Percentiles rank a stretch among this genome's conserved stretches.
Evolutionary conservation across 768 basidiomycete species (phyloP).

Genomic region (Lactarius quietus): DNA sequence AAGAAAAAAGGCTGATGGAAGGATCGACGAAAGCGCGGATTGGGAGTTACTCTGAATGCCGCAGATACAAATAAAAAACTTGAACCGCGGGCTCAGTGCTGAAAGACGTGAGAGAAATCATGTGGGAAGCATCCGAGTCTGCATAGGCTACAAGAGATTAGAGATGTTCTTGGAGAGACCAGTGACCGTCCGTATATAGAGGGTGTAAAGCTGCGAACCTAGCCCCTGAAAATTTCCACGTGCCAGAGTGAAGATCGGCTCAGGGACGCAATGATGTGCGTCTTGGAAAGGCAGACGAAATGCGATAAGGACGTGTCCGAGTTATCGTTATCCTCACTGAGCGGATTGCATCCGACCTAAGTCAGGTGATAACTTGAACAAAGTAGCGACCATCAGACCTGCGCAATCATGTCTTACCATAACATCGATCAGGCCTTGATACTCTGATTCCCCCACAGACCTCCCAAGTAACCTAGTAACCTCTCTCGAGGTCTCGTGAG

Average conservation of each 20-base stretch:
- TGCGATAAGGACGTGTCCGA: neutral
- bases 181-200: too few species aligned
- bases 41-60: neutral
- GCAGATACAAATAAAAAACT: too few species aligned
- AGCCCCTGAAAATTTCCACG: too few species aligned
- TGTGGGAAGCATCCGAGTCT: too few species aligned
- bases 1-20: too few species aligned
- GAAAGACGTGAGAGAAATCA: too few species aligned
- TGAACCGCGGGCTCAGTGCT: neutral
- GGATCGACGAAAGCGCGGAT: neutral
- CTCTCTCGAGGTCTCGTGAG: neutral
- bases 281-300: neutral
- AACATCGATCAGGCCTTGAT: neutral
- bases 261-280: neutral
- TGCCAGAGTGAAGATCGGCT: too few species aligned
- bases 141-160: neutral
- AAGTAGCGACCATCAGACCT: neutral
- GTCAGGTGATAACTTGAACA: too few species aligned
- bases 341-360: neutral
- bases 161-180: neutral
- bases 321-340: neutral
- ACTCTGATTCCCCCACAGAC: neutral
- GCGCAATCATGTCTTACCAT: neutral
- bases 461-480: neutral
- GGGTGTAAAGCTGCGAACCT: too few species aligned